These are phyloP conservation scores for Syzygium aqueum DNA, from an alignment of 345 rosid genomes.

Conservation along the genomic window DNA sequence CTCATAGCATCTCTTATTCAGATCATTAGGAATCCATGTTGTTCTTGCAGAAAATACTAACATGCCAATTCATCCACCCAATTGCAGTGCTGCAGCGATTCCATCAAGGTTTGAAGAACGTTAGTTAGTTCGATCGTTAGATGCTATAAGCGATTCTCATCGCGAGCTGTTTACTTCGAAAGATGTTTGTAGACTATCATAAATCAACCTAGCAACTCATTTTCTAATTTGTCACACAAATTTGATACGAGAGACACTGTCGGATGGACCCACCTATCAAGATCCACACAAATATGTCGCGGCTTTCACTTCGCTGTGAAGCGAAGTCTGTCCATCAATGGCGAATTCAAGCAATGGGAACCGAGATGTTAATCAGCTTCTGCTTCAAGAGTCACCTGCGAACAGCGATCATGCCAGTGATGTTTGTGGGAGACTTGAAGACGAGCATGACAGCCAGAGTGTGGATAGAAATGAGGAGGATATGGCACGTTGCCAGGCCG, in stretches of 20 bases:
- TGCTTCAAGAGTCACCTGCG: neutral
- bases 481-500: slow-evolving; percentile 17
- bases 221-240: neutral
- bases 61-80: too few relatives aligned
- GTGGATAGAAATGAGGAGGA: slow-evolving; percentile 31
- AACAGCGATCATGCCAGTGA: neutral
- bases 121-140: neutral
- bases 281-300: neutral
- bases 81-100: too few relatives aligned
- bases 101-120: neutral
- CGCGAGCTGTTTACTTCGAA: neutral
- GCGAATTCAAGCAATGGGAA: neutral
- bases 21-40: too few relatives aligned
- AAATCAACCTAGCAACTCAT: neutral
- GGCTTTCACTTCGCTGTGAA: fast-evolving
- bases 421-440: fast-evolving
- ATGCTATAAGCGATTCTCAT: neutral
- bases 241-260: neutral
- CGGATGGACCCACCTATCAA: neutral
- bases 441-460: neutral
- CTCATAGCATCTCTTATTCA: neutral
- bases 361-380: neutral
- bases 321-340: fast-evolving
- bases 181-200: neutral
- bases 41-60: too few relatives aligned